Percentiles rank a stretch among this genome's conserved stretches.
These are phyloP conservation scores for Seiridium unicorne DNA, from an alignment of 2,329 filamentous ascomycete genomes.

Conservation along the genomic window DNA sequence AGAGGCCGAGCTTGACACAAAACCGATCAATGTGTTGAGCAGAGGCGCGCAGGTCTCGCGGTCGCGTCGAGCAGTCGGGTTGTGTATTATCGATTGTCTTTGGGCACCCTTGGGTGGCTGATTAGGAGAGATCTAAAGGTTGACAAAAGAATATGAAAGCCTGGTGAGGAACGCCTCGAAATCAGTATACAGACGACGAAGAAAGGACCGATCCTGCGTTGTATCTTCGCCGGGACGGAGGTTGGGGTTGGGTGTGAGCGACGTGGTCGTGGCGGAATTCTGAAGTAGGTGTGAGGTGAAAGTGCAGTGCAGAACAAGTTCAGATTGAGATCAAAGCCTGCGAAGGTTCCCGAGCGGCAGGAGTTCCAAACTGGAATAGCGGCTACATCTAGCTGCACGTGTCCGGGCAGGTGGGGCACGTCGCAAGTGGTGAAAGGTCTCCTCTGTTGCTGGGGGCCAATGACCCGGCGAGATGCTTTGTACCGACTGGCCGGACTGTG, in stretches of 20 bases:
- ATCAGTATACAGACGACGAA: not conserved
- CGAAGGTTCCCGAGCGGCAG: slow-evolving; percentile 1
- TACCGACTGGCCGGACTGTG: too few species aligned
- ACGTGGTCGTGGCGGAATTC: not conserved
- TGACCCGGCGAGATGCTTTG: too few species aligned
- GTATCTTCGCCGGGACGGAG: not conserved
- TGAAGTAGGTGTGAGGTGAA: not conserved
- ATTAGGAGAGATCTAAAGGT: not conserved
- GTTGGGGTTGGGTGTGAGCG: not conserved
- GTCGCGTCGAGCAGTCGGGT: not conserved
- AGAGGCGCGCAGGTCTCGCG: not conserved
- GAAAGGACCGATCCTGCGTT: not conserved
- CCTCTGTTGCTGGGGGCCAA: not conserved
- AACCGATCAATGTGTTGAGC: not conserved
- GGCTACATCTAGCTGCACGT: slow-evolving; percentile 1
- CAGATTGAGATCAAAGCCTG: slow-evolving; percentile 5
- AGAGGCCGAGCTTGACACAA: not conserved
- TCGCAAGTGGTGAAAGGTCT: not conserved
- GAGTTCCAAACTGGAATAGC: not conserved
- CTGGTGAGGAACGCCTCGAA: not conserved
- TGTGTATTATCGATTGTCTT: not conserved
- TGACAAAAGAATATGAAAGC: not conserved
- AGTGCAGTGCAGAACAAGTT: not conserved
- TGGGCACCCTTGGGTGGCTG: not conserved
- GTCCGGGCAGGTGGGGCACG: not conserved